A percentile compares a stretch with the other conserved stretches of the same genome.
Conservation (phyloP, 1,139 yeast genomes). For the Suhomyces taliae region DNA sequence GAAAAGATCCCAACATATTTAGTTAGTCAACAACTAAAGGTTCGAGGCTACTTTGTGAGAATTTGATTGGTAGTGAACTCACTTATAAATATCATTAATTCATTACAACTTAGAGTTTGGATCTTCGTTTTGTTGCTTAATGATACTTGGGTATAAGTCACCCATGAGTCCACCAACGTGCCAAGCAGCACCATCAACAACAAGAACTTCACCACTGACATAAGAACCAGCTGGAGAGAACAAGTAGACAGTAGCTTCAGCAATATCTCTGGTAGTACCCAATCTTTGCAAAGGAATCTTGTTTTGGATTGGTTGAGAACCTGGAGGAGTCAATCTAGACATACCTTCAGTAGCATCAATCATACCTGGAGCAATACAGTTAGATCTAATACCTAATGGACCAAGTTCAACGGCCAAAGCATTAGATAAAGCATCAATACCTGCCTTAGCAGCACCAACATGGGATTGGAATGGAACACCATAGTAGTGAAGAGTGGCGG, state of each 20-base stretch:
- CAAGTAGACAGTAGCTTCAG: conserved; percentile 81
- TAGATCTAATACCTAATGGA: conserved; percentile 77
- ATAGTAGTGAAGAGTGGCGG: conserved; percentile 81
- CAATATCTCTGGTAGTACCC: conserved; percentile 79
- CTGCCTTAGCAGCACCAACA: conserved; percentile 94
- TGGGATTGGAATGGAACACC: conserved; percentile 87
- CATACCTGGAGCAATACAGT: conserved; percentile 87
- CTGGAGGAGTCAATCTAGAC: conserved; percentile 42
- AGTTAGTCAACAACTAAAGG: too few relatives aligned
- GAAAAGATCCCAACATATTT: too few relatives aligned
- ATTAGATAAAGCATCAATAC: conserved; percentile 81
- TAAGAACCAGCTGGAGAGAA: conserved; percentile 81
- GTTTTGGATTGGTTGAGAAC: conserved; percentile 37
- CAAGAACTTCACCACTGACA: conserved; percentile 75
- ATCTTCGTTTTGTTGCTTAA: conserved; percentile 27
- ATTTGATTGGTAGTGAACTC: too few relatives aligned
- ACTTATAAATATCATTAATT: too few relatives aligned
- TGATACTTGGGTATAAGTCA: conserved; percentile 36
- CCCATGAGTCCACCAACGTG: conserved; percentile 54
- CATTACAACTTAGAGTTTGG: conserved; percentile 18
- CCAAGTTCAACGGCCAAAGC: conserved; percentile 88
- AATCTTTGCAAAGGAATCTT: conserved; percentile 73
- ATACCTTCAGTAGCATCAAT: conserved; percentile 83
- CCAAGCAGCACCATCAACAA: conserved; percentile 94
- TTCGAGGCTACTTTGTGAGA: too few relatives aligned